Percentiles rank a stretch among this genome's conserved stretches.
Evolutionary conservation across 1,284 basidiomycete genomes (phyloP).

Genomic region (Xanthoconium separans): DNA sequence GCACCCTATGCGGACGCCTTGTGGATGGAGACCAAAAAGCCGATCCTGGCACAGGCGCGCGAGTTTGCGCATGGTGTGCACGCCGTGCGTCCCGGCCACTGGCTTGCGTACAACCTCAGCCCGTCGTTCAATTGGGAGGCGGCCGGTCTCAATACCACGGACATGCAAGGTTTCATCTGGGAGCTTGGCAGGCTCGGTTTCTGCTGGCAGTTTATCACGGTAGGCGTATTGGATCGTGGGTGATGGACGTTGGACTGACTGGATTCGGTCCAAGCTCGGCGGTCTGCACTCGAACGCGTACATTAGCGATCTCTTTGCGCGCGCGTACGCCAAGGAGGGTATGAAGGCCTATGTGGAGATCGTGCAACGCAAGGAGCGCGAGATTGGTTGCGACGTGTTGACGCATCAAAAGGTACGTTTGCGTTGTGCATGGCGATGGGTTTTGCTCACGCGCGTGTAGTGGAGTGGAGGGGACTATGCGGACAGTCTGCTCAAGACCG

Average conservation of each 20-base stretch:
- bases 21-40: conserved; percentile 99
- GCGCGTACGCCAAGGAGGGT: conserved; percentile 84
- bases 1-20: conserved; percentile 91
- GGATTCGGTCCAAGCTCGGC: conserved; percentile 61
- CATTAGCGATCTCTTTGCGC: conserved; percentile 93
- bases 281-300: conserved; percentile 97
- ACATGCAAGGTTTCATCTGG: conserved; percentile 94
- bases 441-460: conserved; percentile 38
- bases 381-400: conserved; percentile 89
- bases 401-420: conserved; percentile 76
- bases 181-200: conserved; percentile 90
- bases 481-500: conserved; percentile 90
- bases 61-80: conserved; percentile 93
- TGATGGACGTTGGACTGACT: conserved; percentile 5
- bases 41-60: conserved; percentile 90
- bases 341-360: conserved; percentile 92
- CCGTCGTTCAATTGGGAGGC: conserved; percentile 94
- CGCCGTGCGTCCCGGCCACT: conserved; percentile 78
- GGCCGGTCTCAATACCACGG: conserved; percentile 80
- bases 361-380: conserved; percentile 83
- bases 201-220: conserved; percentile 98
- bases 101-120: conserved; percentile 93
- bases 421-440: conserved; percentile 4
- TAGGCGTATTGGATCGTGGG: conserved; percentile 39
- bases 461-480: conserved; percentile 96